Base-by-base conservation (phyloP, 2,329 filamentous ascomycete genomes). In the Fusarium torreyae region DNA sequence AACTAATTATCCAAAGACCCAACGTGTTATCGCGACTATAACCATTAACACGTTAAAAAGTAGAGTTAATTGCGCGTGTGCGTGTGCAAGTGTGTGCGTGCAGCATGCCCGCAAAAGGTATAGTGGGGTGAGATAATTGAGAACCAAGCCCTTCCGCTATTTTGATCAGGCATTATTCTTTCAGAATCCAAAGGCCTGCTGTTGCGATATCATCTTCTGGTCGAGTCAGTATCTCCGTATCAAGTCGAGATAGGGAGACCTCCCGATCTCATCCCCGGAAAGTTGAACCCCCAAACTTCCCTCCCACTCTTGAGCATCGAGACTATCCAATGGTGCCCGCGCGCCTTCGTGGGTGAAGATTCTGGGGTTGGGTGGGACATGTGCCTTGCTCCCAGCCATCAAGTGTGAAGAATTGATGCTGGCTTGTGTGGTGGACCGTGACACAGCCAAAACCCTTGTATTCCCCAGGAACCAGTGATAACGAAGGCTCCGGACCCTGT, bases 341-440 rank as follows among this genome's bases (percentile, higher is more conserved):
- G 61, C 44, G 61, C 44, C 50, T 56, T 63, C 61, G 57, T 65
- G 57, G 56, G 56, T 56, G 52, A 55, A 63, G 57, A 73, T 46
- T 68, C 70, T 57, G 70, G 70, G 70, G 70, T 69, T 59, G 56
- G 50, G 67, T 67, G 69, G 70, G 69, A 68, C 57, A 45, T 44
- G 44, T 54, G 63, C 28, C 44, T 59, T 53, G 38, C 60, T 36
- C 24, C 20, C 18, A n/a, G 34, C 43, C 53, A 49, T 39, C 34
- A 53, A 44, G 26, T 33, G 15, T 43, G 43, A 54, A 28, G 38
- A 18, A 34, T 45, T 31, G 28, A 31, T 10, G 28, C 28, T 31
- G 28, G 28, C 28, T 31, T 45, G 24, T 54, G 53, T 20, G 53
- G 53, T 57, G 53, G 53, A 24, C 39, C 38, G 39, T 31, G 26